These are phyloP conservation scores for Suhomyces chickasaworum DNA, from an alignment of 1,139 yeast genomes.

Conservation along the genomic window DNA sequence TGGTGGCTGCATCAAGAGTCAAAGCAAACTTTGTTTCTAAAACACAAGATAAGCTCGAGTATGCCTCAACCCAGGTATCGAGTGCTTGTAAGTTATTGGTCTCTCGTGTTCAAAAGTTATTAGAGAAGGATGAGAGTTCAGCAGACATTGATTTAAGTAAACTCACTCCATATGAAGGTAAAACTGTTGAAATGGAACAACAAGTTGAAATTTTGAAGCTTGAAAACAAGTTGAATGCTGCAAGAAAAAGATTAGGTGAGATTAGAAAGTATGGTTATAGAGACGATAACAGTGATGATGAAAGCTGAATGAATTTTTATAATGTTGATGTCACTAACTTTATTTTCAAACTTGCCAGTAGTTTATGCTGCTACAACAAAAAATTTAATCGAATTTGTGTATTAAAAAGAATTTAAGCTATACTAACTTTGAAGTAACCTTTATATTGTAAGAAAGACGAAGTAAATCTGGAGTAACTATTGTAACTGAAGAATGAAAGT, in stretches of 20 bases:
- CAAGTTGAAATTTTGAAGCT: constrained; percentile 86
- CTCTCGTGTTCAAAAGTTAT: constrained; percentile 62
- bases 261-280: constrained; percentile 75
- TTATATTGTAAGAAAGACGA: background rate
- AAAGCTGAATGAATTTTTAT: constrained; percentile 20
- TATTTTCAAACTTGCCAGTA: background rate
- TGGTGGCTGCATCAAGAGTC: constrained; percentile 90
- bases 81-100: constrained; percentile 76
- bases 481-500: background rate
- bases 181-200: constrained; percentile 89
- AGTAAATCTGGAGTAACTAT: background rate
- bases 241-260: constrained; percentile 83
- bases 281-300: constrained; percentile 59
- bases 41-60: constrained; percentile 74
- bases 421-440: background rate
- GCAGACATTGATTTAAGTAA: constrained; percentile 66
- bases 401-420: background rate
- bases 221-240: constrained; percentile 69
- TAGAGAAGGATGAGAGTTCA: constrained; percentile 41
- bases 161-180: constrained; percentile 77
- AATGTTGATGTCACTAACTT: background rate
- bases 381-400: background rate
- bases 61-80: constrained; percentile 69
- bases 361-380: background rate
- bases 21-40: constrained; percentile 78